Base-by-base conservation (phyloP, 176 grass and related monocot species). In the Coix lacrymajobi region DNA sequence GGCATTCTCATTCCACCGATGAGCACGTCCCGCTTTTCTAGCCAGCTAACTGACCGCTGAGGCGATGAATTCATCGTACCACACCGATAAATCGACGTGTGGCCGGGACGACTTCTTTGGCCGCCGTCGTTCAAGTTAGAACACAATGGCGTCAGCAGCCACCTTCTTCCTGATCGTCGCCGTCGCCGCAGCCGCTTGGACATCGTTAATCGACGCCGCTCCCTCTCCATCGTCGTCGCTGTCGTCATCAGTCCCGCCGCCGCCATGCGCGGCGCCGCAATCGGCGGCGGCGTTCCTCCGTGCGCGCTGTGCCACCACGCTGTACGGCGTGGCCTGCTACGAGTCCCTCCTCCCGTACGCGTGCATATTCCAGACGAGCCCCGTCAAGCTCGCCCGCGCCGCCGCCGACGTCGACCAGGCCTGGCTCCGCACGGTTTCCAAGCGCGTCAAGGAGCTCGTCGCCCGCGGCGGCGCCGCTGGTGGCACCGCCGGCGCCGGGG, bases 371-470 rank as follows among this genome's bases (percentile, higher is more conserved):
- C 41, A 65, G 13, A 48, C 84, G 17, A 88, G 75, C 79, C 71
- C 45, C 6, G 77, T 80, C 5, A 84, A 44, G 83, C 89, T 97
- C 37, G 88, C 88, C 14, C 81, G 85, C 6, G 80, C 78, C 16
- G 91, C 91, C 20, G n/a, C 73, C 57, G 79, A 93, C 12, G 40
- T 87, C 66, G 77, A 75, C 14, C 39, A 14, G 32, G 62, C 38
- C 29, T 20, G 65, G 71, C 77, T 97, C 11, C 78, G 70, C 10
- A 16, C 67, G 4, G 6, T 89, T 4, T 88, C 88, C 56, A 14
- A 32, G 17, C 79, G 29, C 28, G 34, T 86, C 5, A 66, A 68
- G 28, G 79, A 81, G 29, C 26, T 82, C n/a, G 56, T 17, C 11
- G 39, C 64, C 24, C 52, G 36, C 5, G 32, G 52, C 1, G 14